Evolutionary conservation across 805 yeast species (phyloP).

Genomic region (Schwanniomyces occidentalis): DNA sequence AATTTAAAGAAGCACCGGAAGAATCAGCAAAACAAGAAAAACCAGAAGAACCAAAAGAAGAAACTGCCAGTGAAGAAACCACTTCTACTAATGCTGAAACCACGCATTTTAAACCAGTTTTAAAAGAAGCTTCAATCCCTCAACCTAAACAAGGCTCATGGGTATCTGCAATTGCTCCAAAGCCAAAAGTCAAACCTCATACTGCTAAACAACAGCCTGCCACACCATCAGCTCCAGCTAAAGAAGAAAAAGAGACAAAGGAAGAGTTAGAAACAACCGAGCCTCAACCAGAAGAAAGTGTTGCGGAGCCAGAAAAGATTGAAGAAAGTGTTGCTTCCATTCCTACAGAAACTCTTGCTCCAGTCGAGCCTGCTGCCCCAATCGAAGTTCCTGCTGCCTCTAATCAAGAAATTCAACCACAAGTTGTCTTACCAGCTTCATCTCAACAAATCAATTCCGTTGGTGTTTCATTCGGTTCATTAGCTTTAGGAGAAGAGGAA

Average conservation of each 20-base stretch:
- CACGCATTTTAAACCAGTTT: conserved; percentile 18
- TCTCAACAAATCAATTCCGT: conserved; percentile 47
- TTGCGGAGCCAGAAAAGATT: conserved; percentile 13
- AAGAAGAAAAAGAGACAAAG: conserved; percentile 13
- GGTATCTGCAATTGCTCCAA: conserved; percentile 66
- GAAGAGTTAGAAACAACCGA: conserved; percentile 8
- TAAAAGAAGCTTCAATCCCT: conserved; percentile 44
- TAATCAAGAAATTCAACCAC: conserved; percentile 24
- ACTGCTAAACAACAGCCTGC: conserved; percentile 18
- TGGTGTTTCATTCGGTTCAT: conserved; percentile 66
- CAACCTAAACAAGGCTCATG: conserved; percentile 56
- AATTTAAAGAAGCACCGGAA: conserved; percentile 8
- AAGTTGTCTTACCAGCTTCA: conserved; percentile 54
- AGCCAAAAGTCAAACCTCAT: conserved; percentile 48
- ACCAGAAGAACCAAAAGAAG: conserved; percentile 15
- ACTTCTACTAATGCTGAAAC: conserved; percentile 9
- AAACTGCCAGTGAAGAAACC: conserved; percentile 10
- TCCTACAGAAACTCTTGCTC: conserved; percentile 9
- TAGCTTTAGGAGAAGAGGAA: conserved; percentile 49
- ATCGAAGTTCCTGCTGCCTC: conserved; percentile 12
- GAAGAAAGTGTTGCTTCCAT: conserved; percentile 14
- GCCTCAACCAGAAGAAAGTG: conserved; percentile 18
- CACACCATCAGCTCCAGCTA: conserved; percentile 50
- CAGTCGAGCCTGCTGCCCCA: conserved; percentile 10
- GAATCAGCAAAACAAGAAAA: conserved; percentile 13